These are phyloP conservation scores for Metarhizium rileyi DNA, from an alignment of 2,329 filamentous ascomycete genomes.

Conservation along the genomic window DNA sequence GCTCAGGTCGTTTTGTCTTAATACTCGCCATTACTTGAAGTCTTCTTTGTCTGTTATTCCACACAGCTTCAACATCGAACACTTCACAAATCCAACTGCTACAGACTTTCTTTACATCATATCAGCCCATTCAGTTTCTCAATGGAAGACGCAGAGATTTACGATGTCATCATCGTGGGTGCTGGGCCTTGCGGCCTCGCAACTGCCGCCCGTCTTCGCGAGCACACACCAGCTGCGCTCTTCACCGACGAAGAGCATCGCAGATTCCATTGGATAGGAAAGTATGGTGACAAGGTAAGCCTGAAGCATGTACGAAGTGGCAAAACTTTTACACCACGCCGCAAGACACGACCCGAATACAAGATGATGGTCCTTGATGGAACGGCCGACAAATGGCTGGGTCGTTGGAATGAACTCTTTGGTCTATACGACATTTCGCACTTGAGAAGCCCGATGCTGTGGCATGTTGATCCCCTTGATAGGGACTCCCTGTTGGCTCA, in stretches of 20 bases:
- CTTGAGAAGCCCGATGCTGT: constrained; percentile 72
- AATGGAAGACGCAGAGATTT: constrained; percentile 23
- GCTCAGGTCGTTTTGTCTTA: too few species aligned
- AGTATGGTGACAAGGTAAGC: constrained; percentile 49
- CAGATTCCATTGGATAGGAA: constrained; percentile 68
- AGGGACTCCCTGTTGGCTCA: constrained; percentile 64
- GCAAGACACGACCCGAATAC: constrained; percentile 16
- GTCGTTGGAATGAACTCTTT: constrained; percentile 62
- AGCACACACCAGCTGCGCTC: constrained; percentile 64
- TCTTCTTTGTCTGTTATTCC: neutral
- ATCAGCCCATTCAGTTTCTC: too few species aligned
- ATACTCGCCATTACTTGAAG: neutral
- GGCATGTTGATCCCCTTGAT: constrained; percentile 69
- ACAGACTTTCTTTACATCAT: too few species aligned
- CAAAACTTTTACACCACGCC: constrained; percentile 15
- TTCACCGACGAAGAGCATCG: constrained; percentile 79
- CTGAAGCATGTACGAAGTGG: constrained; percentile 37
- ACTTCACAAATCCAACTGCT: neutral
- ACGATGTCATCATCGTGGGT: constrained; percentile 64
- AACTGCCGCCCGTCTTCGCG: constrained; percentile 60
- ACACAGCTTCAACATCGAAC: neutral
- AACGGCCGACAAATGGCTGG: constrained; percentile 55
- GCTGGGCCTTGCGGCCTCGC: constrained; percentile 68
- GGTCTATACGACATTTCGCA: constrained; percentile 58
- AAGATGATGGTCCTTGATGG: constrained; percentile 58